Evolutionary conservation across 306 rosid species (phyloP).

Genomic region (Vigna reflexopilosa): DNA sequence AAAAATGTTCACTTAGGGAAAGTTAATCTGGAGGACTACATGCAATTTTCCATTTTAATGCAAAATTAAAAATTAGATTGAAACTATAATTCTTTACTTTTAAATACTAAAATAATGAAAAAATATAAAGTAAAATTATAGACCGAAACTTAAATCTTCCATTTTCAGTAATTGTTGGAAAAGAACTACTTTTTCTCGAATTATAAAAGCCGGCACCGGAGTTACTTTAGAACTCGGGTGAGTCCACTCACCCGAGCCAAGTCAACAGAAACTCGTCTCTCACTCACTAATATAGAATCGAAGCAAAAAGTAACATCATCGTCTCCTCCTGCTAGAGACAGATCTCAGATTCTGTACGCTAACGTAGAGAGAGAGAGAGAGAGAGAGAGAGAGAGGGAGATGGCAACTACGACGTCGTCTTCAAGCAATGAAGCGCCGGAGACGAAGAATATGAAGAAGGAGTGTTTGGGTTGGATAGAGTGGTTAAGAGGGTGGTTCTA

Average conservation of each 20-base stretch:
- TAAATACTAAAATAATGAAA: no score
- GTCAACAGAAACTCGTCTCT: background rate
- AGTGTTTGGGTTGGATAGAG: constrained; percentile 83
- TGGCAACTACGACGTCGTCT: constrained; percentile 57
- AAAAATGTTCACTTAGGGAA: no score
- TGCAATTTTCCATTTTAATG: no score
- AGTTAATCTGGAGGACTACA: no score
- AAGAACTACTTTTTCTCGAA: no score
- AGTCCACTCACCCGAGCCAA: background rate
- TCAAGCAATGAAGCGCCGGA: constrained; percentile 46
- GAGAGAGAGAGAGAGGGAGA: constrained; percentile 31
- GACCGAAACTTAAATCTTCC: no score
- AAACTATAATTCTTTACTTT: no score
- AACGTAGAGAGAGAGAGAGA: background rate
- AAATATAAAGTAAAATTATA: no score
- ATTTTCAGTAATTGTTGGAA: no score
- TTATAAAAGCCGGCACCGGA: background rate
- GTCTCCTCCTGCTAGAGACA: constrained; percentile 32
- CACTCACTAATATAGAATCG: background rate
- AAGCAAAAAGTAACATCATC: background rate
- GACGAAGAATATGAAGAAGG: constrained; percentile 53
- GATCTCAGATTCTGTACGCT: constrained; percentile 47
- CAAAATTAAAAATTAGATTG: no score
- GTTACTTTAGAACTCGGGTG: background rate
- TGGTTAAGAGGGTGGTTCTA: constrained; percentile 84